Conservation (phyloP, 148 eudicot species). For the Amaranthus palmeri region DNA sequence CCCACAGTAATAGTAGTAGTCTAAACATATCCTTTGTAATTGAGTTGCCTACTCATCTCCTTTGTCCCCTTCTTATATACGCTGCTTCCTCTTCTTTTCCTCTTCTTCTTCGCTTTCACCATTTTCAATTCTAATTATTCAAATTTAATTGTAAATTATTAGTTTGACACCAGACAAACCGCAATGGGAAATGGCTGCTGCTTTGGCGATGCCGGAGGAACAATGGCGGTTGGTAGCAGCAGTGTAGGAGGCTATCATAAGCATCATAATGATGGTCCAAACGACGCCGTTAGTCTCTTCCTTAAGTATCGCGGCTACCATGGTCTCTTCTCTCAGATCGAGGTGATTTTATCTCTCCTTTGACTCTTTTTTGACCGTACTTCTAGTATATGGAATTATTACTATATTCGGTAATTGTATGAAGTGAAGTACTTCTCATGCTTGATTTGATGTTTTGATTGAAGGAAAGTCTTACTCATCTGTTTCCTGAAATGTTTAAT, state of each 20-base stretch:
- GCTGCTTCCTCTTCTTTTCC: background rate
- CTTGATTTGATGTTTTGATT: background rate
- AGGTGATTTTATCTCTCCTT: conserved; percentile 37
- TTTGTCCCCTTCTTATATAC: background rate
- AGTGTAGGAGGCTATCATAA: conserved; percentile 8
- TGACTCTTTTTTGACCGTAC: background rate
- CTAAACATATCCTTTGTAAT: no score
- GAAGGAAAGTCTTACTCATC: no score
- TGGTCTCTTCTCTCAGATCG: conserved; percentile 81
- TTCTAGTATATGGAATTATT: background rate
- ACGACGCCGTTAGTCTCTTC: conserved; percentile 74
- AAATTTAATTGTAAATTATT: no score
- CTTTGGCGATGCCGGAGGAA: conserved; percentile 52
- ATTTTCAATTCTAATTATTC: background rate
- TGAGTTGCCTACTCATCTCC: conserved; percentile 15
- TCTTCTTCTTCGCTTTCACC: background rate
- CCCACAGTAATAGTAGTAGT: conserved; percentile 11
- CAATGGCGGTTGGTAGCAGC: conserved; percentile 29
- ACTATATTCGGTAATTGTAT: background rate
- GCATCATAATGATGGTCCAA: conserved; percentile 32
- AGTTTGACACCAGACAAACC: no score
- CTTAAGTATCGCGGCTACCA: conserved; percentile 65
- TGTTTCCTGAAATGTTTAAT: no score
- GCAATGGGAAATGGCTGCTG: conserved; percentile 82
- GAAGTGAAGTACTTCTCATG: background rate